phyloP scores from a whole-genome alignment of 2,329 filamentous ascomycete genomes.

The Lecanicillium sp. region DNA sequence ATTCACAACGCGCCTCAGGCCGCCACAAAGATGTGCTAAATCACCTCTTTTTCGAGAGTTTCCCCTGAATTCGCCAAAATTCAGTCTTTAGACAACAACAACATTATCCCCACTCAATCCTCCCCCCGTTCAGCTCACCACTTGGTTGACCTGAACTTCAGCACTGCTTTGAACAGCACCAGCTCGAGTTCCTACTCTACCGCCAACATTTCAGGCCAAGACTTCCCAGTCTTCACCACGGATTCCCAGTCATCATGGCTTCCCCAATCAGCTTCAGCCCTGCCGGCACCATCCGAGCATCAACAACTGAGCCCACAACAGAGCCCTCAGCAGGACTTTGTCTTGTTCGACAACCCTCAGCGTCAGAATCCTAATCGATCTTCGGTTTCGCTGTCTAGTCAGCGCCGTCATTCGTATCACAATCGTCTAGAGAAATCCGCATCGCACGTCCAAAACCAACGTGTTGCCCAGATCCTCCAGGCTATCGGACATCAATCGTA shows the following conservation, averaged over 20 bases:
- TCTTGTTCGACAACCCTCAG: slow-evolving; percentile 58
- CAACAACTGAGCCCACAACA: slow-evolving; percentile 40
- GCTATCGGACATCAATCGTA: slow-evolving; percentile 47
- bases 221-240: slow-evolving; percentile 73
- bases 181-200: slow-evolving; percentile 48
- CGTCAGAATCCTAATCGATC: slow-evolving; percentile 27
- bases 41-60: slow-evolving; percentile 28
- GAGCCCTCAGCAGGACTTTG: slow-evolving; percentile 61
- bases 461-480: slow-evolving; percentile 51
- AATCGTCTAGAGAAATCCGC: slow-evolving; percentile 32
- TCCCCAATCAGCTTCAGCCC: slow-evolving; percentile 58
- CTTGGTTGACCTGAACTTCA: slow-evolving; percentile 61
- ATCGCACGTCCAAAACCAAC: slow-evolving; percentile 44
- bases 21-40: slow-evolving; percentile 52
- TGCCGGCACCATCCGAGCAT: slow-evolving; percentile 54
- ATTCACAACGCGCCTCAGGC: slow-evolving; percentile 26
- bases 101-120: slow-evolving; percentile 38
- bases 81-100: slow-evolving; percentile 35
- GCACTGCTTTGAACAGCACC: slow-evolving; percentile 48
- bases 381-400: slow-evolving; percentile 28
- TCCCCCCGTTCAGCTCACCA: slow-evolving; percentile 38
- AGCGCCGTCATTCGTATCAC: slow-evolving; percentile 39
- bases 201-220: slow-evolving; percentile 55
- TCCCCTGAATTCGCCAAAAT: slow-evolving; percentile 41
- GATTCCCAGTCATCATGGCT: slow-evolving; percentile 75